Evolutionary conservation across 2,329 filamentous ascomycete species (phyloP), one percentile per base, ranked within the genome.

Genomic region (Aotearoamyces nothofagi): DNA sequence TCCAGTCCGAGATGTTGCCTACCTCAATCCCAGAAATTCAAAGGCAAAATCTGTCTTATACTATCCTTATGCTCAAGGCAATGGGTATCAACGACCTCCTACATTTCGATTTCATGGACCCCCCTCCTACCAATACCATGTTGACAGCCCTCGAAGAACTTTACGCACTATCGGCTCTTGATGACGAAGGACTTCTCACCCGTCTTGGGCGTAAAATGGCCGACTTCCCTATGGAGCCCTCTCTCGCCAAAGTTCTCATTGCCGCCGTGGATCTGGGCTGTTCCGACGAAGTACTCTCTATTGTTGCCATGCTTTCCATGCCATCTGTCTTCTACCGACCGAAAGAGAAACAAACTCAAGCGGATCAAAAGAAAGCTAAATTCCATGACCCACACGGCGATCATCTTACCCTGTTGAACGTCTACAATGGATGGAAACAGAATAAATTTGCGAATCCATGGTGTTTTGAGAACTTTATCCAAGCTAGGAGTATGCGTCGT

Each of bases 41-140:
- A 49, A 69, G 90, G 1, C 83, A 94, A 51, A 98, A 98, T 45
- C 50, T 98, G 30, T 80, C 83, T 0, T 76, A 80, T 41, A 94
- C 87, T 0, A 96, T 98, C 51, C 66, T 98, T 26, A 93, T 94
- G 80, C 68, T 98, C 28, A 98, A 98, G 51, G 90, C 90, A 0
- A 96, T 98, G 84, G 90, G 92, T 3, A 96, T 98, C 53, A 96
- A 98, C 47, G 90, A 98, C 48, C 62, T 98, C 2, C 65, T 98
- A 9, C 84, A 92, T 48, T 98, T 98, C 46, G 87, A 96, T 55
- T 98, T 98, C 45, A 96, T 98, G 87, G 90, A 98, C 45, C 86
- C 90, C 0, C 90, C 90, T 0, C 90, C 90, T 0, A 90, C 90
- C 16, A 94, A 96, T 46, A 96, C 90, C 9, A 94, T 96, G 83